Evolutionary conservation across 345 rosid species (phyloP), one percentile per base, ranked within the genome.

Genomic region (Gossypium australe): DNA sequence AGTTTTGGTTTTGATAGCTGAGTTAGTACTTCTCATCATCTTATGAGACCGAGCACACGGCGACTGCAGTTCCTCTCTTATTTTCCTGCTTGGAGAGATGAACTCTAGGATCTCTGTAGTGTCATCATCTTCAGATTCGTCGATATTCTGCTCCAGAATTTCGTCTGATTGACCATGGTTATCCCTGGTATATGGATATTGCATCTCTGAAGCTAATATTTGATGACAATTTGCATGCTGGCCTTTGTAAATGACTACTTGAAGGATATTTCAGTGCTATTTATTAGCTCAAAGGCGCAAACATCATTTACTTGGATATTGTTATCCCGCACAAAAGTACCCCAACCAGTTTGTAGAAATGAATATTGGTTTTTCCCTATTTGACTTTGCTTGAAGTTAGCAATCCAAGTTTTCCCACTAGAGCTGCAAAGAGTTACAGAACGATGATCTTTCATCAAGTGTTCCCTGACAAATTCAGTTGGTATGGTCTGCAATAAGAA

Each of bases 341-440:
- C 14, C 76, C 76, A 60, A 24, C 67, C 67, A 60, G 3, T 9
- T 11, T 12, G 64, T 41, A 65, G 24, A 12, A 3, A 20, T 52
- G 49, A 10, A 18, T 9, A 4, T 18, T 20, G 9, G 43, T 1
- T 34, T 51, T 8, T 45, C 43, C 64, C 64, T 5, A 3, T 24
- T 27, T 27, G 41, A 5, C 27, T 25, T 16, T 2, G 7, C 22
- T 4, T 20, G 14, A 58, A 58, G 25, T 4, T 44, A 51, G 55
- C 77, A 41, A 9, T 11, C 83, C 83, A 76, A 25, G 48, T 52
- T 72, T 72, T 72, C 24, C 83, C 83, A 72, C 76, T 56, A 2
- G 27, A 65, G 44, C 22, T 55, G 25, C 59, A 11, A 4, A 75
- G 76, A 25, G 7, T 57, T 7, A 11, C 27, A 45, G 20, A 16